Conservation (phyloP, 768 basidiomycete species). For the Termitomyces heimii region DNA sequence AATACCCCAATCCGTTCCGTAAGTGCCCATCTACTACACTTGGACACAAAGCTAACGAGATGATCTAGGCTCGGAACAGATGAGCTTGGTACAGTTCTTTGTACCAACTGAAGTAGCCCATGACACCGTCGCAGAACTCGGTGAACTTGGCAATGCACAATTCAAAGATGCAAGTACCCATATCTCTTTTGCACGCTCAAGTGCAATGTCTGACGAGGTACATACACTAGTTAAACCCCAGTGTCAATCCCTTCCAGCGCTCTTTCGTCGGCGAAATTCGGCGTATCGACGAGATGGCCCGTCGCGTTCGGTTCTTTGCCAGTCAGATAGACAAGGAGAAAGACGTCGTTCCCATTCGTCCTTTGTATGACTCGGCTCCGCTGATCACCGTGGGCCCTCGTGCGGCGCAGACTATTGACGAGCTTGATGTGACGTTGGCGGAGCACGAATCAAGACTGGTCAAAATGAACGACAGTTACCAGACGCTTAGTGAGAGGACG, state of each 20-base stretch:
- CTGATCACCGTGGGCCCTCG: constrained; percentile 88
- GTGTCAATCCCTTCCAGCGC: constrained; percentile 95
- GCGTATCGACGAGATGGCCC: constrained; percentile 92
- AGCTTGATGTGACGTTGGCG: constrained; percentile 79
- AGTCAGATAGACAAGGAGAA: constrained; percentile 83
- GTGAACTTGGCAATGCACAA: constrained; percentile 92
- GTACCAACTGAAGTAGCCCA: constrained; percentile 97
- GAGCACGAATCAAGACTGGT: constrained; percentile 81
- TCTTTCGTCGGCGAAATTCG: constrained; percentile 96
- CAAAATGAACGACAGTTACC: constrained; percentile 93
- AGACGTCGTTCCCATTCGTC: constrained; percentile 75
- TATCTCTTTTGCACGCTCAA: neutral
- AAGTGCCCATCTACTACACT: constrained; percentile 21
- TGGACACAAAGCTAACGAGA: neutral
- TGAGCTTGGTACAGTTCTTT: constrained; percentile 97
- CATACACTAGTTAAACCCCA: constrained; percentile 74
- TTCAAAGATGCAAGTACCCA: constrained; percentile 77
- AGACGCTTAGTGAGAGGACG: constrained; percentile 78
- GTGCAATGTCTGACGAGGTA: constrained; percentile 1
- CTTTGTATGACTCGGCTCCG: constrained; percentile 81
- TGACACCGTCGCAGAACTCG: constrained; percentile 92
- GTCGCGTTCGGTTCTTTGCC: constrained; percentile 86
- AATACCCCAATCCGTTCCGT: constrained; percentile 86
- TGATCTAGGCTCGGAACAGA: constrained; percentile 83
- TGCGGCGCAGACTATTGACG: constrained; percentile 89